Conservation (phyloP, 495 filamentous ascomycete genomes). For the Coniosporium apollinis region DNA sequence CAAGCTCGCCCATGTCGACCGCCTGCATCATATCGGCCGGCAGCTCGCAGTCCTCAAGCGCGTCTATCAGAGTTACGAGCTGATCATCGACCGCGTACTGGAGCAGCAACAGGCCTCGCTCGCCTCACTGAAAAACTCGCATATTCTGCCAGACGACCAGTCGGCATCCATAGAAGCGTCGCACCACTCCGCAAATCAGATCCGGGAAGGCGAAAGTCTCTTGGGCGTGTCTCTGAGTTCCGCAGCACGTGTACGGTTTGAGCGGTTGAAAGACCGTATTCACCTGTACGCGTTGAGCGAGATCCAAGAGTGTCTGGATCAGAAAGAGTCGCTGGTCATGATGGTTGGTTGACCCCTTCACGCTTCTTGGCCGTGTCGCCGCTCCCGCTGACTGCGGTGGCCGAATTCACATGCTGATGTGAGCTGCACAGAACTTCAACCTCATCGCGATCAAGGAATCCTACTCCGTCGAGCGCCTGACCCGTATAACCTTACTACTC, state of each 20-base stretch:
- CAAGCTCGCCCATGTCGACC: slow-evolving; percentile 44
- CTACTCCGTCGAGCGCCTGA: slow-evolving; percentile 58
- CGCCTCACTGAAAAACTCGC: slow-evolving; percentile 24
- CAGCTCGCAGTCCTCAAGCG: slow-evolving; percentile 52
- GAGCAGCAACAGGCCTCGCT: slow-evolving; percentile 26
- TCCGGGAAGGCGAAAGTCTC: slow-evolving; percentile 17
- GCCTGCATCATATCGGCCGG: slow-evolving; percentile 54
- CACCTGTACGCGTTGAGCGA: slow-evolving; percentile 65
- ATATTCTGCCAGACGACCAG: slow-evolving; percentile 11
- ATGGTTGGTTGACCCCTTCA: slow-evolving; percentile 29
- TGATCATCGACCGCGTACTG: slow-evolving; percentile 58
- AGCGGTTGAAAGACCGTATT: slow-evolving; percentile 58
- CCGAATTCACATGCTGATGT: slow-evolving; percentile 8
- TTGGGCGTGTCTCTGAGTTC: slow-evolving; percentile 44
- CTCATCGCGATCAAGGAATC: slow-evolving; percentile 74
- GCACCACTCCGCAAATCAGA: slow-evolving; percentile 29
- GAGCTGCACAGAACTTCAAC: slow-evolving; percentile 54
- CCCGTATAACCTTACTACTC: slow-evolving; percentile 63
- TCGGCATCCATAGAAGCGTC: neutral
- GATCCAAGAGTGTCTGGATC: slow-evolving; percentile 59
- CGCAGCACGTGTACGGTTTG: slow-evolving; percentile 55
- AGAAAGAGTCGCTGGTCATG: slow-evolving; percentile 62
- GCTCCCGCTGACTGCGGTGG: neutral
- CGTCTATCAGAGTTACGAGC: slow-evolving; percentile 62
- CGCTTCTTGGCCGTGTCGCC: neutral